Evolutionary conservation across 2,329 filamentous ascomycete species (phyloP).

Genomic region (Intubia oerlemansii): DNA sequence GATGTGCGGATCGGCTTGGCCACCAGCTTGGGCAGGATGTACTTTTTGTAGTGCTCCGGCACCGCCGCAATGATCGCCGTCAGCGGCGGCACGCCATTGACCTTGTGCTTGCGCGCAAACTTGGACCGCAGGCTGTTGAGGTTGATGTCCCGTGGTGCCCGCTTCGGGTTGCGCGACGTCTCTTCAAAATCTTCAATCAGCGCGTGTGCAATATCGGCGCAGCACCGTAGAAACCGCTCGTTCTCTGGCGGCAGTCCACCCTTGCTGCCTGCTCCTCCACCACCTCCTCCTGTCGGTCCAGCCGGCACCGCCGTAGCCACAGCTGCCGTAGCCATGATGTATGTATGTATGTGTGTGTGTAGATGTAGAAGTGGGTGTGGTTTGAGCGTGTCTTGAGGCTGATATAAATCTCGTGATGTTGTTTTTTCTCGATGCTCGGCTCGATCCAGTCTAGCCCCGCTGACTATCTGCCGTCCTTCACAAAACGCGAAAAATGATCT

Average conservation of each 20-base stretch:
- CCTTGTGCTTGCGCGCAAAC: conserved; percentile 77
- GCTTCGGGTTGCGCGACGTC: conserved; percentile 48
- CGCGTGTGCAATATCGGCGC: conserved; percentile 83
- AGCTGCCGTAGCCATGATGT: conserved; percentile 14
- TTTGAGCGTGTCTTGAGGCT: too few relatives aligned
- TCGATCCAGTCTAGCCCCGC: too few relatives aligned
- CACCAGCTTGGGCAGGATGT: conserved; percentile 86
- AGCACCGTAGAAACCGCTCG: conserved; percentile 82
- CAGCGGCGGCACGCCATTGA: conserved; percentile 72
- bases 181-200: conserved; percentile 82
- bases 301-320: conserved; percentile 36
- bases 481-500: too few relatives aligned
- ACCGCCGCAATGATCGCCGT: conserved; percentile 96
- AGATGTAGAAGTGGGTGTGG: too few relatives aligned
- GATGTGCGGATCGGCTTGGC: conserved; percentile 77
- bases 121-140: conserved; percentile 74
- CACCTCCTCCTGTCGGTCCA: too few relatives aligned
- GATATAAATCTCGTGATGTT: too few relatives aligned
- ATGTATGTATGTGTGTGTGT: neutral
- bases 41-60: conserved; percentile 99
- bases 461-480: too few relatives aligned
- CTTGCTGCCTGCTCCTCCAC: too few relatives aligned
- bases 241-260: conserved; percentile 64
- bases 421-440: too few relatives aligned
- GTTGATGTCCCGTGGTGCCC: conserved; percentile 70